Percentiles rank a stretch among this genome's conserved stretches.
phyloP scores from a whole-genome alignment of 2,329 filamentous ascomycete genomes.

The Fusarium xyrophilum region DNA sequence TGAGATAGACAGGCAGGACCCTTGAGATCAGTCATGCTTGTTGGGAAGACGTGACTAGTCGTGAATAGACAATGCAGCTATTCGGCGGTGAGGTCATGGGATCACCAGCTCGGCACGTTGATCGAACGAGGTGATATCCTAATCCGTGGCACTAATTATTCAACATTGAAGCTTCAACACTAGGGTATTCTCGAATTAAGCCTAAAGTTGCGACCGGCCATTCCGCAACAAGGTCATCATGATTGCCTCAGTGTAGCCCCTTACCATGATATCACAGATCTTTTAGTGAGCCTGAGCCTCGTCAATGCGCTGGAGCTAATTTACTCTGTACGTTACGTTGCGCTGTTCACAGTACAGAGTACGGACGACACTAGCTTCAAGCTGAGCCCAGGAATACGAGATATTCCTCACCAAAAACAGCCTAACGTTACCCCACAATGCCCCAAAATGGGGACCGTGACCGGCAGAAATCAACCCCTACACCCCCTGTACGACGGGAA shows the following conservation, averaged over 20 bases:
- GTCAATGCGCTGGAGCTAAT: conserved; percentile 2
- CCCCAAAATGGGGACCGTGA: conserved; percentile 14
- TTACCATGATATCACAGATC: background rate
- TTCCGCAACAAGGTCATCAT: background rate
- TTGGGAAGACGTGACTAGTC: background rate
- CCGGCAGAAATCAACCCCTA: conserved; percentile 4
- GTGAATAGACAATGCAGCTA: background rate
- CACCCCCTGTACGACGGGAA: conserved; percentile 19
- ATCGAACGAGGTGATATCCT: conserved; percentile 11
- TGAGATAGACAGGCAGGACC: conserved; percentile 14
- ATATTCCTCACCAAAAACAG: conserved; percentile 13
- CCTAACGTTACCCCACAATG: conserved; percentile 33
- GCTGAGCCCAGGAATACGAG: conserved; percentile 34
- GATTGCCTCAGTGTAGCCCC: background rate
- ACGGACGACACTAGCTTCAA: conserved; percentile 15
- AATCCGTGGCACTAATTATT: background rate
- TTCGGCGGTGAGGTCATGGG: conserved; percentile 33
- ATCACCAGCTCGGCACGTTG: background rate
- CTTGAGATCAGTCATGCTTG: conserved; percentile 11
- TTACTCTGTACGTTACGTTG: conserved; percentile 34
- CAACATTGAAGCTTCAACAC: background rate
- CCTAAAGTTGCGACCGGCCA: background rate
- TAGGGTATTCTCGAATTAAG: background rate
- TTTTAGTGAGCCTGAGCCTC: background rate
- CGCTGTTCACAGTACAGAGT: conserved; percentile 1